Percentiles rank a stretch among this genome's conserved stretches.
Conservation (phyloP, 257 asterid species). For the Mentha longifolia region DNA sequence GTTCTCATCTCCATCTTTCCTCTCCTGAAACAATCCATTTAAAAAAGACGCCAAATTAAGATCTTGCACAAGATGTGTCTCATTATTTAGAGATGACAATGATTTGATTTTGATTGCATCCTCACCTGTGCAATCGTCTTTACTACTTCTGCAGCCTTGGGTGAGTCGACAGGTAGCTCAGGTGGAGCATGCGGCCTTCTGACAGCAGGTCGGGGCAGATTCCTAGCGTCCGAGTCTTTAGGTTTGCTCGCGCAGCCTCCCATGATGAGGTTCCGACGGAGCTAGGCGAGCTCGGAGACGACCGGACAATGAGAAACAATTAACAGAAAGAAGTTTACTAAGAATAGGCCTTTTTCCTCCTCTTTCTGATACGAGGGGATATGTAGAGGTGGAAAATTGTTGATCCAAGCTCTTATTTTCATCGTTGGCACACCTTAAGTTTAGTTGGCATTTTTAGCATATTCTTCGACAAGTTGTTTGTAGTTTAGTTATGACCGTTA, state of each 20-base stretch:
- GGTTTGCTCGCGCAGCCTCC: conserved; percentile 98
- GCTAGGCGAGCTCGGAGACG: conserved; percentile 41
- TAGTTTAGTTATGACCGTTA: conserved; percentile 41
- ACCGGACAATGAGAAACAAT: conserved; percentile 19
- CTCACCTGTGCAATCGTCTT: conserved; percentile 27
- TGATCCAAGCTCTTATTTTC: neutral
- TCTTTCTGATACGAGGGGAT: conserved; percentile 32
- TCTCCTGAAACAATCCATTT: conserved; percentile 46
- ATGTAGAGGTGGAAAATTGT: conserved; percentile 39
- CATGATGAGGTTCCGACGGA: conserved; percentile 45
- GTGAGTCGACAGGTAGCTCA: conserved; percentile 27
- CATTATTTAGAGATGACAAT: neutral
- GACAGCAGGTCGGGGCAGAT: conserved; percentile 43
- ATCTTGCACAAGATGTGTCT: neutral
- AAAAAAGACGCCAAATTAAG: no score
- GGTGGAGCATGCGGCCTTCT: conserved; percentile 32
- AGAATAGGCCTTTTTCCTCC: neutral
- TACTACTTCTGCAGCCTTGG: conserved; percentile 41
- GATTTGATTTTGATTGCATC: neutral
- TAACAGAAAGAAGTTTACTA: neutral
- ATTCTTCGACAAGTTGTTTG: conserved; percentile 31
- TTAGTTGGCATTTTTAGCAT: conserved; percentile 22
- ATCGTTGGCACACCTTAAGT: conserved; percentile 33
- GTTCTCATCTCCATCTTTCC: conserved; percentile 43
- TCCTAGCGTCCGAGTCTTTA: conserved; percentile 55